Evolutionary conservation across 345 rosid genomes (phyloP).

Genomic region (Aegle marmelos): DNA sequence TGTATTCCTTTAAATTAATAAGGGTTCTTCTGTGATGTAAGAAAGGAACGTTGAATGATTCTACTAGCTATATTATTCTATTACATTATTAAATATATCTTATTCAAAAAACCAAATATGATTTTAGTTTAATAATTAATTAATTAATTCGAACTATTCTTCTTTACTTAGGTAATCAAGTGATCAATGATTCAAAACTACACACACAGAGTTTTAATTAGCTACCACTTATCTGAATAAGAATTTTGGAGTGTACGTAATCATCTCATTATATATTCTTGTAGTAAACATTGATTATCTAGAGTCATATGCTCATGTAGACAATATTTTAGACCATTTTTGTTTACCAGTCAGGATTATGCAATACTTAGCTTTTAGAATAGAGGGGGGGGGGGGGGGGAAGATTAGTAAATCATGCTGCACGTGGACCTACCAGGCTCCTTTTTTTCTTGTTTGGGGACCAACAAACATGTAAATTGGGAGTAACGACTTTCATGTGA

Average conservation of each 20-base stretch:
- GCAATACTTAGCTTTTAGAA: neutral
- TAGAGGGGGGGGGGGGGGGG: fast-evolving
- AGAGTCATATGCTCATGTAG: neutral
- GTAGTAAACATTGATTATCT: no score
- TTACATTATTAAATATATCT: neutral
- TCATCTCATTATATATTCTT: no score
- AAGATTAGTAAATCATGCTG: neutral
- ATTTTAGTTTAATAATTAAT: no score
- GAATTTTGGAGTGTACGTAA: no score
- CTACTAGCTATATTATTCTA: no score
- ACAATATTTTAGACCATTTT: no score
- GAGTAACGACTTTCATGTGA: neutral
- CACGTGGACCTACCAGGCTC: neutral
- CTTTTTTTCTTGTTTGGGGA: neutral
- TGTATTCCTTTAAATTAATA: neutral
- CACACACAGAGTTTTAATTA: no score
- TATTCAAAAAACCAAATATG: no score
- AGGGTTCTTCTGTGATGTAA: neutral
- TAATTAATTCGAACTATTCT: no score
- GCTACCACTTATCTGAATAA: no score
- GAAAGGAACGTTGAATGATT: neutral
- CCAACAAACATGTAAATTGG: neutral
- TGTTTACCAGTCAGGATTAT: neutral
- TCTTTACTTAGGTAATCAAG: no score
- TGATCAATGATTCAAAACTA: no score